Evolutionary conservation across 1,284 basidiomycete species (phyloP), one percentile per base, ranked within the genome.

Genomic region (Irpex rosettiformis): DNA sequence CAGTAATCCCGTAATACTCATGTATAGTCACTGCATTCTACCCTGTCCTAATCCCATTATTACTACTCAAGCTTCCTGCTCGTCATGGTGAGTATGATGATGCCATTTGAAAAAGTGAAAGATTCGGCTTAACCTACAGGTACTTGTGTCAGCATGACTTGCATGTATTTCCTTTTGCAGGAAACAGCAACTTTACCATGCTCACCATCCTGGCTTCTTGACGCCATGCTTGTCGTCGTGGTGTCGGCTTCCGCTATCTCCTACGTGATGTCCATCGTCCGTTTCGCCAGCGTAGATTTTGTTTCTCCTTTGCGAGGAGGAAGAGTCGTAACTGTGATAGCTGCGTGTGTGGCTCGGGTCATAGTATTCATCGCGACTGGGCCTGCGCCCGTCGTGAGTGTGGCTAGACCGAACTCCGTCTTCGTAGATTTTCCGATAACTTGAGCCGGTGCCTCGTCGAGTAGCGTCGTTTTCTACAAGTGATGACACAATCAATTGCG

Each of bases 51-150:
- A n/a, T n/a, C n/a, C n/a, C n/a, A n/a, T n/a, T n/a, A n/a, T n/a
- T n/a, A n/a, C n/a, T n/a, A n/a, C n/a, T n/a, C n/a, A n/a, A n/a
- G n/a, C n/a, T n/a, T n/a, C n/a, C n/a, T n/a, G n/a, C n/a, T n/a
- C 16, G 6, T 37, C 33, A 16, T 37, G 6, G 16, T 37, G 33
- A 6, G 33, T 11, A 45, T 18, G 16, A 33, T 55, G 54, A 16
- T 27, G 47, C 58, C 54, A 55, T 21, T 40, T 43, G 24, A 55
- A 55, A 3, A 56, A 16, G 8, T 24, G 30, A 3, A 25, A 37
- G 2, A 59, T 43, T 6, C 37, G 22, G 42, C 37, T 59, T 49
- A 59, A 28, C 58, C 55, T 56, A 25, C n/a, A 18, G 8, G 3
- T 16, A 37, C 33, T 11, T 16, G 6, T 7, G 29, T 52, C 52